A percentile compares a stretch with the other conserved stretches of the same genome.
These are phyloP conservation scores for Boletus sensibilis DNA, from an alignment of 768 basidiomycete species.

Conservation along the genomic window DNA sequence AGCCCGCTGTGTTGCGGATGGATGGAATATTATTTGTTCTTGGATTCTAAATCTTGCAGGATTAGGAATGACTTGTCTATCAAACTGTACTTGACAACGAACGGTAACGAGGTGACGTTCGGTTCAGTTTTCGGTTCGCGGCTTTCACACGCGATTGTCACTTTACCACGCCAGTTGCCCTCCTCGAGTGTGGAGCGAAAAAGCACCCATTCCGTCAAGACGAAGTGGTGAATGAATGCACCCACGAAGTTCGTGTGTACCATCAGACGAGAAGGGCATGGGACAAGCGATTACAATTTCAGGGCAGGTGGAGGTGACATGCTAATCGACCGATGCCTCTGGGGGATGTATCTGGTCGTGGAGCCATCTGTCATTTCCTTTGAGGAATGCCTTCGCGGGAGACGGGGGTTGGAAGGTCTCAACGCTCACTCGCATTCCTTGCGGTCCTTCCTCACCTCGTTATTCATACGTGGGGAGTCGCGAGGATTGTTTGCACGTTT, in stretches of 20 bases:
- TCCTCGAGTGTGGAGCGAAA: not conserved
- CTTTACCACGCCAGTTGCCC: not conserved
- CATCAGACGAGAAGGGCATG: constrained; percentile 10
- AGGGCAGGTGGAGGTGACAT: not conserved
- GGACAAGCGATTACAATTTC: not conserved
- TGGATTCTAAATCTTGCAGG: constrained; percentile 12
- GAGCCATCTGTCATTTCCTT: not conserved
- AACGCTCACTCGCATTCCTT: not conserved
- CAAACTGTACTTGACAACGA: constrained; percentile 15
- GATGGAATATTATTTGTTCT: constrained; percentile 35
- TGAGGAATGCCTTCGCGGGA: constrained; percentile 16
- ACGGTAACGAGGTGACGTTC: constrained; percentile 16
- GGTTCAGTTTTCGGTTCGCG: not conserved
- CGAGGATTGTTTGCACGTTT: not conserved
- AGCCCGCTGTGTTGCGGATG: constrained; percentile 23
- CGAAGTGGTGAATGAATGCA: not conserved
- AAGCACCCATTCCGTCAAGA: not conserved
- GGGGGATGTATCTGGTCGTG: not conserved
- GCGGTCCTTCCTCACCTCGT: not conserved
- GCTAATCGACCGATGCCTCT: not conserved
- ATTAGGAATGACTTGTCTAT: constrained; percentile 1
- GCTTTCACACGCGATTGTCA: constrained; percentile 3
- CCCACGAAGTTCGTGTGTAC: constrained; percentile 10
- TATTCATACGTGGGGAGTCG: not conserved
- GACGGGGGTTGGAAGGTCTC: not conserved